phyloP scores from a whole-genome alignment of 2,329 filamentous ascomycete genomes.

The Xylariaceae sp. region DNA sequence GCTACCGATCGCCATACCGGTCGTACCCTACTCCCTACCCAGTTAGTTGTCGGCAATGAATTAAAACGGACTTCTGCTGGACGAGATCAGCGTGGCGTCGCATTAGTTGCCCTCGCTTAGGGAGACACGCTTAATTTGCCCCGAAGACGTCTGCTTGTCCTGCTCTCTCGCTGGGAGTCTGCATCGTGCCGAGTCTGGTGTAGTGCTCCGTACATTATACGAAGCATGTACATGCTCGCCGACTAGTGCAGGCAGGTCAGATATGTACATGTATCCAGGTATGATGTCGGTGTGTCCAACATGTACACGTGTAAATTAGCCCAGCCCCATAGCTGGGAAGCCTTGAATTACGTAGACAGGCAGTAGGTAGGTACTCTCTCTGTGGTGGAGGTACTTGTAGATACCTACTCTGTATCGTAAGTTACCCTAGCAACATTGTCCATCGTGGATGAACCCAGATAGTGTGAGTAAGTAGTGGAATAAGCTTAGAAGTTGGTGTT shows the following conservation, averaged over 20 bases:
- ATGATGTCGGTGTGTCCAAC: not conserved
- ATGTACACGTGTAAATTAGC: not conserved
- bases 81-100: constrained; percentile 28
- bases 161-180: not conserved
- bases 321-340: too few relatives aligned
- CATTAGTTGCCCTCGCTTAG: constrained; percentile 31
- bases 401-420: too few relatives aligned
- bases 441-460: too few relatives aligned
- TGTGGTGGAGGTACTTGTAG: too few relatives aligned
- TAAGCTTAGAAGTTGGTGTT: too few relatives aligned
- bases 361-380: too few relatives aligned
- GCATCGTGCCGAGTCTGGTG: too few relatives aligned
- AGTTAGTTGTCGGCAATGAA: constrained; percentile 12
- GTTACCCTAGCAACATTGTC: too few relatives aligned
- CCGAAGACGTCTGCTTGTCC: constrained; percentile 2
- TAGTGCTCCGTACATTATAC: not conserved
- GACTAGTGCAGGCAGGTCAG: not conserved
- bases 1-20: not conserved
- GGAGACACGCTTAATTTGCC: constrained; percentile 13
- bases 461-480: too few relatives aligned
- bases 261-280: not conserved
- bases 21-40: not conserved
- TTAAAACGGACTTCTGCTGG: constrained; percentile 20
- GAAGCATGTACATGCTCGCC: not conserved
- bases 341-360: too few relatives aligned